Base-by-base conservation (phyloP, 192 early-diverging fungal species). In the Entomortierella parvispora region DNA sequence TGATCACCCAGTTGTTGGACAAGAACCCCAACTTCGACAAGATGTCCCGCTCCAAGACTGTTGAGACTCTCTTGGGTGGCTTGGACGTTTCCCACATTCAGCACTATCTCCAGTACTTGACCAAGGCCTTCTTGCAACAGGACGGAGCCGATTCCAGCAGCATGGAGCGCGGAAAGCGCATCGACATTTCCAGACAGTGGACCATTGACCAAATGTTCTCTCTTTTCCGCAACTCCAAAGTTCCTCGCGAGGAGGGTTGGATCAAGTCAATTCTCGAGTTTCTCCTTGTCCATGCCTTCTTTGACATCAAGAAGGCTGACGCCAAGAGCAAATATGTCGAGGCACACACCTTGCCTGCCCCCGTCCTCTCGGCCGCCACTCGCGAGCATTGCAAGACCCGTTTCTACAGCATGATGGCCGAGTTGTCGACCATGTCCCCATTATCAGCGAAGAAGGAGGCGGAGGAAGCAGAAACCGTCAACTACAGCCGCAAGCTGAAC, bases 1-100 rank as follows among this genome's bases (percentile, higher is more conserved):
- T 97, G 54, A 86, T 96, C 29, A 88, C 92, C 25, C 92, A 96
- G 62, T 83, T 98, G 65, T 75, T 93, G 34, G 92, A 92, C 25
- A 93, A 92, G 83, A 82, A 93, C 65, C 74, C 74, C 29, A 82
- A 86, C 48, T 94, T 94, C 77, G 90, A 93, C 65, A 75, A 68
- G 34, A 70, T 90, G 25, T 92, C 88, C 17, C 87, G 83, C 55
- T 90, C 93, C 12, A 93, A 93, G 80, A 93, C 91, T 44, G 89
- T 96, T 7, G 90, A 92, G 68, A 88, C 83, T 33, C 85, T 99
- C 32, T 78, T 97, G 56, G 82, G 86, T 15, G 86, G 80, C 52
- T 79, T 98, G 71, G 89, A 91, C 68, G 72, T 83, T 55, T 81
- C 84, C 31, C 93, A 89, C 12, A 86, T 96, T 26, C 70, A 82